Base-by-base conservation (phyloP, 805 yeast genomes). In the Saturnispora kantuleensis region DNA sequence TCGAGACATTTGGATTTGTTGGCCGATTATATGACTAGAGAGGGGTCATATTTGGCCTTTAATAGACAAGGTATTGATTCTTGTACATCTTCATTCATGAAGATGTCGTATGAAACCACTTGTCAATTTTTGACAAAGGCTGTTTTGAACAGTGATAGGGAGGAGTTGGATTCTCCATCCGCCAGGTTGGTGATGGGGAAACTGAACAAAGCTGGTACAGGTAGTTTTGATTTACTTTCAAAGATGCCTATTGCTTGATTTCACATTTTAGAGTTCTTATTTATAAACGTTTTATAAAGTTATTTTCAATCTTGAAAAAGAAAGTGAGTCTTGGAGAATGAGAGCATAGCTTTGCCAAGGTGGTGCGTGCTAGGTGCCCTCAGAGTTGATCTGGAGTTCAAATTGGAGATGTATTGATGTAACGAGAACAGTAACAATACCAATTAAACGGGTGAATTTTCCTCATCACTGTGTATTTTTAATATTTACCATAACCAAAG, bases 21-120 rank as follows among this genome's bases (percentile, higher is more conserved):
- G 64, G 99, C 95, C 52, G 99, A 93, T 66, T 85, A 86, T 87
- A 93, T 93, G 99, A 93, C 99, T 5, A 80, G 98, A 66, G 97
- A 93, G 67, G 99, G 99, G 59, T 77, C 94, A 2, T 93, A 89
- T 62, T 69, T 90, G 61, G 96, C 99, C 21, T 93, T 93, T 73
- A 89, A 87, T 67, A 85, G 99, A 73, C 96, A 87, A 69, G 99
- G 99, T 65, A 89, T 94, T 62, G 97, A 93, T 64, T 76, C 95
- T 1, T 78, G 93, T 11, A 88, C 97, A 1, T 89, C 97, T 7
- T 84, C 97, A 13, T 86, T 93, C 71, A 83, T 87, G 89, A 93
- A 93, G 72, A 93, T 93, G 99, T 87, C 96, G 46, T 93, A 88
- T 66, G 99, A 93, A 69, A 93, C 98, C 38, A 93, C 99, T 1